phyloP scores from a whole-genome alignment of 164 flowering plant genomes.

The Piper betle region DNA sequence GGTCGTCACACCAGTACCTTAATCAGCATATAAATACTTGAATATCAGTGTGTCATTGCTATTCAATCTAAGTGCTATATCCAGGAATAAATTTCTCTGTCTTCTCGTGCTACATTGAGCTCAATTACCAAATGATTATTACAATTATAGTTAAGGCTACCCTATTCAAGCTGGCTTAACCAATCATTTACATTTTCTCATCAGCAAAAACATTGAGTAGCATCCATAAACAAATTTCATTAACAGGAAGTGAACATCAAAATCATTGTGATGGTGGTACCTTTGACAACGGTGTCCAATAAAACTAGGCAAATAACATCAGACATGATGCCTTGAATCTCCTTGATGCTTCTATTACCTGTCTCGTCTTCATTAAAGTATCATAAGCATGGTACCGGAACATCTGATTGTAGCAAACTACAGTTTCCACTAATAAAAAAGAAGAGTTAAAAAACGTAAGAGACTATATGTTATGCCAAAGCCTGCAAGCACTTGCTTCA shows the following conservation, averaged over 20 bases:
- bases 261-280: slow-evolving; percentile 15
- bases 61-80: no score
- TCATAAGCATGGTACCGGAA: slow-evolving; percentile 55
- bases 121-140: no score
- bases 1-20: no score
- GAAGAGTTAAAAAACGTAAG: slow-evolving; percentile 1
- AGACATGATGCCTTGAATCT: slow-evolving; percentile 33
- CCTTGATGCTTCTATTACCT: slow-evolving; percentile 27
- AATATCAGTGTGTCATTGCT: no score
- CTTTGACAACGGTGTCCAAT: slow-evolving; percentile 63
- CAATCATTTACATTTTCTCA: no score
- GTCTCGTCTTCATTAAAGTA: slow-evolving; percentile 31
- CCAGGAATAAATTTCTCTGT: no score
- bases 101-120: no score
- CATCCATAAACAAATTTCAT: background rate
- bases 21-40: no score
- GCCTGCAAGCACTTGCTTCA: background rate
- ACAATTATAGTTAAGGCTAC: no score
- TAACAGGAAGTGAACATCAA: background rate
- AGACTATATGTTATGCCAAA: background rate
- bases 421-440: slow-evolving; percentile 43
- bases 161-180: no score
- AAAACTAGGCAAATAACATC: slow-evolving; percentile 52
- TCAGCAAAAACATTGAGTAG: background rate
- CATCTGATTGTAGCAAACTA: slow-evolving; percentile 26